These are phyloP conservation scores for Phoenix dactylifera DNA, from an alignment of 176 grass and related monocot genomes.

Conservation along the genomic window DNA sequence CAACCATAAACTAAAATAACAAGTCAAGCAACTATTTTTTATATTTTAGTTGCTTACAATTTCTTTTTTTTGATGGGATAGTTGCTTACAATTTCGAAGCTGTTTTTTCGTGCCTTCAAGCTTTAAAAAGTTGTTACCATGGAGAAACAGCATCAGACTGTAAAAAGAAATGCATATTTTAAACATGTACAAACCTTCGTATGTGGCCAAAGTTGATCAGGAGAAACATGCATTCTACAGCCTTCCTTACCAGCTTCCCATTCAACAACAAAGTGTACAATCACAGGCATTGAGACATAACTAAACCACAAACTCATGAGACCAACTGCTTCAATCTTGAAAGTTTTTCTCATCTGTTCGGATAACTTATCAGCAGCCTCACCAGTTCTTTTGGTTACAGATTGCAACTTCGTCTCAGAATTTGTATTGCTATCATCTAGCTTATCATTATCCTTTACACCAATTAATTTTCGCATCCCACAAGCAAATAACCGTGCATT, in stretches of 20 bases:
- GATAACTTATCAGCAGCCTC: slow-evolving; percentile 64
- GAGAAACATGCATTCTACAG: slow-evolving; percentile 96
- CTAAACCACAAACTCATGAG: slow-evolving; percentile 98
- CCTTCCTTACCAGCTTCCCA: slow-evolving; percentile 82
- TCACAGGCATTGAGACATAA: slow-evolving; percentile 85
- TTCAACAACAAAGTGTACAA: slow-evolving; percentile 96
- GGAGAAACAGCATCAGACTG: too few species aligned
- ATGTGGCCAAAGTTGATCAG: slow-evolving; percentile 98
- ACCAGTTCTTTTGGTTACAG: slow-evolving; percentile 29
- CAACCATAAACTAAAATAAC: too few species aligned
- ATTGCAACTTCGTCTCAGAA: slow-evolving; percentile 30
- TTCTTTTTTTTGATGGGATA: too few species aligned
- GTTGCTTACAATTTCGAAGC: too few species aligned
- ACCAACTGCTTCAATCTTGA: slow-evolving; percentile 95
- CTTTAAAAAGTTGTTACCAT: too few species aligned
- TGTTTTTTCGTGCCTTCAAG: too few species aligned
- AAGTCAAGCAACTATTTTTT: too few species aligned
- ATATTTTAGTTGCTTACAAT: too few species aligned
- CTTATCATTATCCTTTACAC: slow-evolving; percentile 62
- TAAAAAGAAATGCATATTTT: not conserved
- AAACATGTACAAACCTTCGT: slow-evolving; percentile 56
- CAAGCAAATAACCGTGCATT: slow-evolving; percentile 76
- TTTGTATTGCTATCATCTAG: slow-evolving; percentile 33
- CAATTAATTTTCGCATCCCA: slow-evolving; percentile 87
- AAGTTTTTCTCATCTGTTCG: slow-evolving; percentile 89